Evolutionary conservation across 768 basidiomycete species (phyloP).

Genomic region (Piloderma croceum): DNA sequence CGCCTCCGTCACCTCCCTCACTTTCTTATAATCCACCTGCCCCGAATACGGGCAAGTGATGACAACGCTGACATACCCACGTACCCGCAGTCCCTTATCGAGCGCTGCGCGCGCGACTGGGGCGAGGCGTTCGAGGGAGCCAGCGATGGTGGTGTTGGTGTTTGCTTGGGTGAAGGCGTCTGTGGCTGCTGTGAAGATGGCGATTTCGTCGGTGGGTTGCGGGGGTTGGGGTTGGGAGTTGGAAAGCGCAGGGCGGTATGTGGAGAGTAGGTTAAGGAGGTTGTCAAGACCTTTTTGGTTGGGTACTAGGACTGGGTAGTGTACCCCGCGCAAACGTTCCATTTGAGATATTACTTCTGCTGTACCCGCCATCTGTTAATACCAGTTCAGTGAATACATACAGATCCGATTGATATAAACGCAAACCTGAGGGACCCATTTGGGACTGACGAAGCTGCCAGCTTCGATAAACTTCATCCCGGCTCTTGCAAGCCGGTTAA

Average conservation of each 20-base stretch:
- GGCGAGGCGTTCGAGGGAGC: constrained; percentile 60
- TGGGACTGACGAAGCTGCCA: constrained; percentile 88
- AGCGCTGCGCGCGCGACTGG: constrained; percentile 57
- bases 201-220: constrained; percentile 72
- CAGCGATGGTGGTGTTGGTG: constrained; percentile 67
- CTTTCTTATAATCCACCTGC: constrained; percentile 53
- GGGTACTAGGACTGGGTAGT: constrained; percentile 78
- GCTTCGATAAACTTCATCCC: constrained; percentile 71
- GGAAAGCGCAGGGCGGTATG: constrained; percentile 24
- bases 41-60: constrained; percentile 88
- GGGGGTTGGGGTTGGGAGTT: too few relatives aligned
- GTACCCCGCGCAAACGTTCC: constrained; percentile 45
- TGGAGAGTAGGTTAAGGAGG: constrained; percentile 44
- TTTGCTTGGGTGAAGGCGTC: constrained; percentile 85
- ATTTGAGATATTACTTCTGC: constrained; percentile 62
- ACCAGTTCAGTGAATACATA: not conserved
- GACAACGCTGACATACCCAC: constrained; percentile 83
- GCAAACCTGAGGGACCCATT: constrained; percentile 82
- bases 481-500: constrained; percentile 64
- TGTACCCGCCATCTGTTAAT: constrained; percentile 78
- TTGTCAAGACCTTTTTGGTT: constrained; percentile 73
- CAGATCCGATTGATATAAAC: not conserved
- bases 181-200: constrained; percentile 85
- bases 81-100: constrained; percentile 60
- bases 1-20: constrained; percentile 64